These are phyloP conservation scores for Acaromyces ingoldii DNA, from an alignment of 1,284 basidiomycete species.

Conservation along the genomic window DNA sequence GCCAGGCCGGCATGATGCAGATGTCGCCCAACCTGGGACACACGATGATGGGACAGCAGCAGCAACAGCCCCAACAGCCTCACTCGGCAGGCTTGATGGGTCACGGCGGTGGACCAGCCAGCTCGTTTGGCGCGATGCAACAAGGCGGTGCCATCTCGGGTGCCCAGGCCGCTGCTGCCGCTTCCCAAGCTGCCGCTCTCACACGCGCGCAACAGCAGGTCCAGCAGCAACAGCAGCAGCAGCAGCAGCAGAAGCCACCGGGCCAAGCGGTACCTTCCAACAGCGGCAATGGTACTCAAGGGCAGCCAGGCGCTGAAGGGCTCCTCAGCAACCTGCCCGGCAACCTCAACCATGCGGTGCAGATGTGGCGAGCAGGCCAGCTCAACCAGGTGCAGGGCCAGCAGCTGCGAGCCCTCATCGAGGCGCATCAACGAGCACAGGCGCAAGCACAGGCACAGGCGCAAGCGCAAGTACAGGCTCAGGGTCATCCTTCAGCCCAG, in stretches of 20 bases:
- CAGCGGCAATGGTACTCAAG: neutral
- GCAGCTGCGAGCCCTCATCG: neutral
- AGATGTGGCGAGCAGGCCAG: neutral
- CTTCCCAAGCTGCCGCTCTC: conserved; percentile 9
- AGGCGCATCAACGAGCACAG: neutral
- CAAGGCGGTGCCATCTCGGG: conserved; percentile 4
- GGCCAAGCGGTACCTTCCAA: neutral
- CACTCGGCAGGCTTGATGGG: neutral
- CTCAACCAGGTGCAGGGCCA: neutral
- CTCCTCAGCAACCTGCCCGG: neutral
- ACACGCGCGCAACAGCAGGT: conserved; percentile 1
- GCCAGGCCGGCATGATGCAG: neutral
- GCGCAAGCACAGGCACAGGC: conserved; percentile 4
- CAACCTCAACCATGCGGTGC: neutral
- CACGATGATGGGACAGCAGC: no score
- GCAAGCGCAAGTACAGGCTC: neutral
- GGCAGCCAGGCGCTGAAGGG: neutral
- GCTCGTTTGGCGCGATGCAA: conserved; percentile 2
- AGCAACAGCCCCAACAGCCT: neutral
- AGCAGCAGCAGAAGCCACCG: neutral
- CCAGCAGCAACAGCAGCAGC: neutral
- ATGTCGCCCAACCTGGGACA: no score
- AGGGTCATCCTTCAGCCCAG: neutral
- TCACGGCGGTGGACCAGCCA: neutral
- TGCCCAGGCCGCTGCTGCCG: conserved; percentile 9